A percentile compares a stretch with the other conserved stretches of the same genome.
Conservation (phyloP, 2,329 filamentous ascomycete species). For the Colletotrichum camelliae region DNA sequence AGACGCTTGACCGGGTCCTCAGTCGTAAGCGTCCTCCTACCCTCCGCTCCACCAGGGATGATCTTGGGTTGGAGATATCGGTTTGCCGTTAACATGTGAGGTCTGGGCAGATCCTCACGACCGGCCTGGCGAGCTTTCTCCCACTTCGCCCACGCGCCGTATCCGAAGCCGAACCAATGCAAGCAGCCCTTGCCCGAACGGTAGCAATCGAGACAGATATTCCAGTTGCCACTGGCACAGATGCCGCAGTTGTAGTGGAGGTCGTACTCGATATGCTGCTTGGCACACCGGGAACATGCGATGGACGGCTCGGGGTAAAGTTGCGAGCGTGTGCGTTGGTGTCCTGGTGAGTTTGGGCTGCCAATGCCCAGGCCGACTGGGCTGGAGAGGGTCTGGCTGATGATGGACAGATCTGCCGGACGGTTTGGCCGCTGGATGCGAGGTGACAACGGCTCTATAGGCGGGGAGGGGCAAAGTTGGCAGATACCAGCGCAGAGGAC, state of each 20-base stretch:
- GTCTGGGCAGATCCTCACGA: constrained; percentile 46
- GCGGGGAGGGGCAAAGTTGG: constrained; percentile 23
- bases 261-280: constrained; percentile 79
- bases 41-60: constrained; percentile 57
- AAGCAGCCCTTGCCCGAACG: constrained; percentile 77
- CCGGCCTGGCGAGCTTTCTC: constrained; percentile 54
- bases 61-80: constrained; percentile 59
- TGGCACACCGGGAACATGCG: constrained; percentile 74
- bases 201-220: constrained; percentile 84
- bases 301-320: constrained; percentile 75
- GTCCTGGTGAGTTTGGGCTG: constrained; percentile 37
- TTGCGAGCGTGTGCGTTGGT: constrained; percentile 50
- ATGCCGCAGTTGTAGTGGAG: constrained; percentile 82
- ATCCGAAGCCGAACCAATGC: constrained; percentile 89
- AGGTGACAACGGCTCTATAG: constrained; percentile 12
- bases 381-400: constrained; percentile 33
- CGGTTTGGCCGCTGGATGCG: constrained; percentile 32
- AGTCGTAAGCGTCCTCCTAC: constrained; percentile 62
- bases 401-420: constrained; percentile 45
- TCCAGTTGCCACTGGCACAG: constrained; percentile 75
- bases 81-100: constrained; percentile 64
- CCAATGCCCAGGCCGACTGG: constrained; percentile 33
- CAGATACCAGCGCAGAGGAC: constrained; percentile 7
- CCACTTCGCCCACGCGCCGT: constrained; percentile 72
- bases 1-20: constrained; percentile 73